Conservation (phyloP, 169 alveolate genomes). For the Eimeria necatrix region DNA sequence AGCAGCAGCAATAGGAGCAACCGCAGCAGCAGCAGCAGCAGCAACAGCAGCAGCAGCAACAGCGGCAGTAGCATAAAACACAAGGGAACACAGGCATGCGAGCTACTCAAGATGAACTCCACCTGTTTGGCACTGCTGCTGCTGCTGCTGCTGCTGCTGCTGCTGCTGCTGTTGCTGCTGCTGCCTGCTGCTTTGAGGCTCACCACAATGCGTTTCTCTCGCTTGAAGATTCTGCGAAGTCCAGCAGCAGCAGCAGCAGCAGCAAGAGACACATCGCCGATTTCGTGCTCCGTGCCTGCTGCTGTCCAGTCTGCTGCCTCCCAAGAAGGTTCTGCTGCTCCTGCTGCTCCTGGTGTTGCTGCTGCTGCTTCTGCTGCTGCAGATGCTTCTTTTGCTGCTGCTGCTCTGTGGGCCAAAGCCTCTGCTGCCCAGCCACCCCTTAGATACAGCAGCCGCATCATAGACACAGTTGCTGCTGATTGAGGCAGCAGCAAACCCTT, state of each 20-base stretch:
- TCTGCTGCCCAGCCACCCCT: neutral
- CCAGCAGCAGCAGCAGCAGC: slow-evolving; percentile 37
- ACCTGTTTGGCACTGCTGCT: slow-evolving; percentile 16
- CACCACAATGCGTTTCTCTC: slow-evolving; percentile 15
- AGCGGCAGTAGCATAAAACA: neutral
- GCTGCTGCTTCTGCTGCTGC: slow-evolving; percentile 45
- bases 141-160: neutral
- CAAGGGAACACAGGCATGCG: neutral
- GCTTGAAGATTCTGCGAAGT: slow-evolving; percentile 1
- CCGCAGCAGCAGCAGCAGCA: slow-evolving; percentile 10
- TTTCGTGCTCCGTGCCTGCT: neutral
- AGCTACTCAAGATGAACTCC: neutral
- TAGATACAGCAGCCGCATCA: slow-evolving; percentile 9
- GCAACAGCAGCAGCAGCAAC: neutral
- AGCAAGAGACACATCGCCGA: slow-evolving; percentile 9
- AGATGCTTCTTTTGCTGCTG: neutral
- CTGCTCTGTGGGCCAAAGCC: slow-evolving; percentile 2
- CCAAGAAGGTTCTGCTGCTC: neutral
- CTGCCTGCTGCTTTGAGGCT: neutral
- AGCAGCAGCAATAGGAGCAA: slow-evolving; percentile 37
- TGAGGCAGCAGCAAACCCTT: neutral
- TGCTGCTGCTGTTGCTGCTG: neutral
- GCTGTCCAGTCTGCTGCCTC: neutral
- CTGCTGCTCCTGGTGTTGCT: slow-evolving; percentile 24
- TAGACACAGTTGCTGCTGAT: neutral